Percentiles rank a stretch among this genome's conserved stretches.
Conservation (phyloP, 176 grass and related monocot genomes). For the Triticum urartu region DNA sequence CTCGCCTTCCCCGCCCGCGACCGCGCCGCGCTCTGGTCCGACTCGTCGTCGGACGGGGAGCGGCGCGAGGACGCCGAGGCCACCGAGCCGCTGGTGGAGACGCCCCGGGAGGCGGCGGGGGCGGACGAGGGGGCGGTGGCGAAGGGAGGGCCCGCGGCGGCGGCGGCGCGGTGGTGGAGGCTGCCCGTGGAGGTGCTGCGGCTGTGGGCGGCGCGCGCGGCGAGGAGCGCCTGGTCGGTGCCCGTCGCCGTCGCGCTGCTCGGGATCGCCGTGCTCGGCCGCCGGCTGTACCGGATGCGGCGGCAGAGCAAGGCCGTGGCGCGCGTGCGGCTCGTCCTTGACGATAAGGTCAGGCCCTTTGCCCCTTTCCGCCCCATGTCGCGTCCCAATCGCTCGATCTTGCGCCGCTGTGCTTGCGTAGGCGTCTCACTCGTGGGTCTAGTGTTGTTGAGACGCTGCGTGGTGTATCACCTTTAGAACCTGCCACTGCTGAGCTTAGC, state of each 20-base stretch:
- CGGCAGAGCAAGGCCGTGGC: constrained; percentile 57
- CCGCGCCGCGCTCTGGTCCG: constrained; percentile 60
- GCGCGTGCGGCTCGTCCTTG: constrained; percentile 61
- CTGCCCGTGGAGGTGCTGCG: constrained; percentile 63
- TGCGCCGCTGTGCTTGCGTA: constrained; percentile 13
- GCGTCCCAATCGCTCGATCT: background rate
- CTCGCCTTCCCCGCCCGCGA: constrained; percentile 53
- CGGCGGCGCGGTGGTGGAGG: constrained; percentile 68
- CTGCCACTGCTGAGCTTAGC: background rate
- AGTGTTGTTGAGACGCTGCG: background rate
- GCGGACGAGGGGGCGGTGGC: constrained; percentile 20
- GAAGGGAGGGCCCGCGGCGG: constrained; percentile 31
- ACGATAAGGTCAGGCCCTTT: constrained; percentile 67
- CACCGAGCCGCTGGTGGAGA: constrained; percentile 26
- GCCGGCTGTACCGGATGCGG: constrained; percentile 63
- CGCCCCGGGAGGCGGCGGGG: background rate
- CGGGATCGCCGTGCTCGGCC: constrained; percentile 66
- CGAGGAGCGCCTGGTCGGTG: constrained; percentile 74
- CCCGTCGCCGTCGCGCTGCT: constrained; percentile 69
- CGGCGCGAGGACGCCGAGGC: constrained; percentile 30
- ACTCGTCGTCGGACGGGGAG: constrained; percentile 64
- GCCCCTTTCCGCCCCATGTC: background rate
- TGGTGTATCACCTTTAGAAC: background rate
- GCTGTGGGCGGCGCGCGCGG: constrained; percentile 52
- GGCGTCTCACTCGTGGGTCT: constrained; percentile 23